phyloP scores from a whole-genome alignment of 306 rosid genomes.

The Malus sylvestris region DNA sequence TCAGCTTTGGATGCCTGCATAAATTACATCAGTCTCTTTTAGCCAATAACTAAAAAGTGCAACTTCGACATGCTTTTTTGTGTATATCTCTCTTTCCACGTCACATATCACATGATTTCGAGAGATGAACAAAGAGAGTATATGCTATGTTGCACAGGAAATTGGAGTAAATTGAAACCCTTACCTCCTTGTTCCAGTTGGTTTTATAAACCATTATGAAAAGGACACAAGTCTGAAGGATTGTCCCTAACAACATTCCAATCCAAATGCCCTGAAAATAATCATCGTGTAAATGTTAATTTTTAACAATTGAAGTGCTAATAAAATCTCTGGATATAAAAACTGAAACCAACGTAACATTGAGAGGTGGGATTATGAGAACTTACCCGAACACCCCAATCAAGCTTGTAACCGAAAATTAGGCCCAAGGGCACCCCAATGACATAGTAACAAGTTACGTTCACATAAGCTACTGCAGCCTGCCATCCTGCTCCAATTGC shows the following conservation, averaged over 20 bases:
- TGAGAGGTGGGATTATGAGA: background rate
- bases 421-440: slow-evolving; percentile 79
- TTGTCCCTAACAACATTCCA: slow-evolving; percentile 62
- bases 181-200: slow-evolving; percentile 73
- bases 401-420: slow-evolving; percentile 38
- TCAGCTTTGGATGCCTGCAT: slow-evolving; percentile 41
- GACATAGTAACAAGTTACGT: slow-evolving; percentile 59
- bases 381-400: slow-evolving; percentile 48
- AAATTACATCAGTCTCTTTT: too few species aligned
- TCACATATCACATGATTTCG: too few species aligned
- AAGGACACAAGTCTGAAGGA: slow-evolving; percentile 59
- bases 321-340: too few species aligned
- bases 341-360: too few species aligned
- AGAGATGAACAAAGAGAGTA: too few species aligned
- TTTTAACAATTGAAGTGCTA: too few species aligned
- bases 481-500: slow-evolving; percentile 98
- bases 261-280: slow-evolving; percentile 66
- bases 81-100: too few species aligned
- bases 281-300: background rate
- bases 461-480: slow-evolving; percentile 56
- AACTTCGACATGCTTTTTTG: too few species aligned
- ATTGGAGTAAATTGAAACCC: background rate
- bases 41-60: too few species aligned
- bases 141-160: background rate
- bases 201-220: slow-evolving; percentile 48